A percentile compares a stretch with the other conserved stretches of the same genome.
phyloP scores from a whole-genome alignment of 2,329 filamentous ascomycete species.

The Penicillium expansum region DNA sequence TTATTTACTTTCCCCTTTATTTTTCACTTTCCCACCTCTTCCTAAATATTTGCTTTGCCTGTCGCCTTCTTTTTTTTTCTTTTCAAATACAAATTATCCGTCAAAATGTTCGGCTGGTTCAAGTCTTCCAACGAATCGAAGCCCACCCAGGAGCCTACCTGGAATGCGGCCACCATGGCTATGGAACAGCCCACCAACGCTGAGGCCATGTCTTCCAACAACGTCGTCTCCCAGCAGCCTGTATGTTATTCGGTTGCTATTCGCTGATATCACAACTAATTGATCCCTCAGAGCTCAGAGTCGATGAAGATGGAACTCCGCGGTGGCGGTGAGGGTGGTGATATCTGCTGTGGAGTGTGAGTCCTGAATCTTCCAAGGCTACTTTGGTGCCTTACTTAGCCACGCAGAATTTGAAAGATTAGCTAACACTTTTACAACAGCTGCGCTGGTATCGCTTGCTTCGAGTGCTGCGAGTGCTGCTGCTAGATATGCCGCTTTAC shows the following conservation, averaged over 20 bases:
- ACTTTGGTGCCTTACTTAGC: neutral
- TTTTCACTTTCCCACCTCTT: neutral
- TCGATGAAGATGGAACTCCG: constrained; percentile 12
- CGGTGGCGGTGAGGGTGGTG: constrained; percentile 7
- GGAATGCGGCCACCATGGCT: constrained; percentile 4
- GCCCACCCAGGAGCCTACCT: constrained; percentile 2
- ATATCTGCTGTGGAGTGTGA: constrained; percentile 11
- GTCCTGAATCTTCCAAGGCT: neutral
- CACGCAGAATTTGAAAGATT: neutral
- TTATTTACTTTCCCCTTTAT: neutral
- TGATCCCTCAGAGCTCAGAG: neutral
- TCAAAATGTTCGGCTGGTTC: constrained; percentile 11
- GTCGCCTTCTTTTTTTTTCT: neutral
- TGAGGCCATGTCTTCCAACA: constrained; percentile 5
- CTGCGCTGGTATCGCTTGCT: constrained; percentile 8
- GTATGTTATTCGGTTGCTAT: neutral
- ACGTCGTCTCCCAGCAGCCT: constrained; percentile 3
- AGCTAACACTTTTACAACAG: neutral
- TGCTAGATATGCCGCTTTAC: neutral
- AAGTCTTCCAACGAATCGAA: constrained; percentile 8
- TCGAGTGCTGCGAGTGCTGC: constrained; percentile 11
- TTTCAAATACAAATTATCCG: neutral
- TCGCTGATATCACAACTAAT: neutral
- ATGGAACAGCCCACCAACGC: constrained; percentile 5
- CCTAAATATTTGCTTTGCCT: neutral